Evolutionary conservation across 2,329 filamentous ascomycete genomes (phyloP).

Genomic region (Coniella vitis): DNA sequence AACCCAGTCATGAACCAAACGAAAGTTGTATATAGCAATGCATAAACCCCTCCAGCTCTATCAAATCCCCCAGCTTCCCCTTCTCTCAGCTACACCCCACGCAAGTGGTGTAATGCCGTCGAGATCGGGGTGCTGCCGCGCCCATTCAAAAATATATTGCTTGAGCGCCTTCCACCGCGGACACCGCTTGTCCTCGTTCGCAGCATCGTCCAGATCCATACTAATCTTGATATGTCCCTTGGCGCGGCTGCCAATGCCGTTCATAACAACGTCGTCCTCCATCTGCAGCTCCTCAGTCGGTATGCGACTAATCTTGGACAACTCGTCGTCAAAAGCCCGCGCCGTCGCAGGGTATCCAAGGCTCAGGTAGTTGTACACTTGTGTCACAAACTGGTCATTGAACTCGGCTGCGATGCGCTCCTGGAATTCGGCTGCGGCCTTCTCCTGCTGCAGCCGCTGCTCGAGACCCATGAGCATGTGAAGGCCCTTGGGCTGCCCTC

Average conservation of each 20-base stretch:
- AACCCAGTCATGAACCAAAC: too few species aligned
- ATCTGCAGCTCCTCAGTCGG: slow-evolving; percentile 60
- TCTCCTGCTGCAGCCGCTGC: slow-evolving; percentile 43
- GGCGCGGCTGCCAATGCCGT: slow-evolving; percentile 33
- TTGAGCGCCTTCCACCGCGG: slow-evolving; percentile 78
- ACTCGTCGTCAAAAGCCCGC: slow-evolving; percentile 74
- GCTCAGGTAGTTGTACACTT: slow-evolving; percentile 95
- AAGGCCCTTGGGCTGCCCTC: slow-evolving; percentile 33
- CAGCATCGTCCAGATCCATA: slow-evolving; percentile 34
- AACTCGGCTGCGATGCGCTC: slow-evolving; percentile 61
- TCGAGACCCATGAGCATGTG: slow-evolving; percentile 46
- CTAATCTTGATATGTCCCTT: slow-evolving; percentile 72
- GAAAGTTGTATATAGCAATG: too few species aligned
- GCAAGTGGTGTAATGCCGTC: slow-evolving; percentile 50
- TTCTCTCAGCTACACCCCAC: slow-evolving; percentile 61
- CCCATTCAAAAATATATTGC: slow-evolving; percentile 84
- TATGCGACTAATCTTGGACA: slow-evolving; percentile 73
- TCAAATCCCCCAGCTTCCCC: slow-evolving; percentile 68
- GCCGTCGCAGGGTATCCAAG: slow-evolving; percentile 86
- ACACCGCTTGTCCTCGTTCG: slow-evolving; percentile 45
- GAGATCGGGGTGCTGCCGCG: slow-evolving; percentile 73
- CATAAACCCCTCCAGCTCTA: not conserved
- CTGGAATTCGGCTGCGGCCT: slow-evolving; percentile 42
- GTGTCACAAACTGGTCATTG: slow-evolving; percentile 77
- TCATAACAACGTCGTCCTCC: slow-evolving; percentile 58